Evolutionary conservation across 2,329 filamentous ascomycete genomes (phyloP).

Genomic region (Cercospora sesami): DNA sequence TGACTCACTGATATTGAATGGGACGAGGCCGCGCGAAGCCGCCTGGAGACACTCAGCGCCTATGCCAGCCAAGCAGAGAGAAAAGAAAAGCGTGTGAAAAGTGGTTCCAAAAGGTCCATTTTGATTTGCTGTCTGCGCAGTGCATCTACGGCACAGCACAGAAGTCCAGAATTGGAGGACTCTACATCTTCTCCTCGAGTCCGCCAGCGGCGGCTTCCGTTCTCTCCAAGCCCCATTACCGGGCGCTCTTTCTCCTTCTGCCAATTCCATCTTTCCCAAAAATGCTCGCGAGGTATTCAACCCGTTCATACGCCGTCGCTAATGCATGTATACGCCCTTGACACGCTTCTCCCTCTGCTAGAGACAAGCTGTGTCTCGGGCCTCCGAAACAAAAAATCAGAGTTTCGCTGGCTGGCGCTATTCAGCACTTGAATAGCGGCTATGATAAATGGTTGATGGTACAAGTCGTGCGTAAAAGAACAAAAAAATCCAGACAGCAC

Average conservation of each 20-base stretch:
- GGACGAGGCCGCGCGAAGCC: neutral
- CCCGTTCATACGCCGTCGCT: neutral
- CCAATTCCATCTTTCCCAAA: neutral
- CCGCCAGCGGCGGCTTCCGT: too few relatives aligned
- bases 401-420: constrained; percentile 22
- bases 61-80: neutral
- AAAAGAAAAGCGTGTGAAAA: neutral
- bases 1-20: neutral
- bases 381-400: constrained; percentile 8
- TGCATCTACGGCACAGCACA: neutral
- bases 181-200: neutral
- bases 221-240: neutral
- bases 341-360: neutral
- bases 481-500: constrained; percentile 34
- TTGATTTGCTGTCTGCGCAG: neutral
- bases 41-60: neutral
- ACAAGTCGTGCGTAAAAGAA: constrained; percentile 40
- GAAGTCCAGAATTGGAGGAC: neutral
- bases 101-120: neutral
- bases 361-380: neutral
- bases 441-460: neutral
- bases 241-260: neutral
- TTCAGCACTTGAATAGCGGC: constrained; percentile 36
- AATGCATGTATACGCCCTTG: neutral
- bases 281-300: neutral